Evolutionary conservation across 2,329 filamentous ascomycete species (phyloP).

Genomic region (Calonectria pauciramosa): DNA sequence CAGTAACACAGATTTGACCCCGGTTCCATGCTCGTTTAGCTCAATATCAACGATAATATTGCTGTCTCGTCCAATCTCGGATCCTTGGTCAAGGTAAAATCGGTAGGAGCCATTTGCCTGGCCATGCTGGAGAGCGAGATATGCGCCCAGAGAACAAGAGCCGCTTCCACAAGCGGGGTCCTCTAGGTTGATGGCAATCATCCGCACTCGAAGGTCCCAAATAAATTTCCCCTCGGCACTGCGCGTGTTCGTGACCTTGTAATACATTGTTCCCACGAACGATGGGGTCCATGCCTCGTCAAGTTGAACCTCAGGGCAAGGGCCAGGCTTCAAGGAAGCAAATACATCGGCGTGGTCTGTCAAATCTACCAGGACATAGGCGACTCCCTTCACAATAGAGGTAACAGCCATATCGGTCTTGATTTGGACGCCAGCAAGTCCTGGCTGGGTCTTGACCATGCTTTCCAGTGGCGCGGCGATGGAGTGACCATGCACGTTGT

Average conservation of each 20-base stretch:
- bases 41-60: constrained; percentile 21
- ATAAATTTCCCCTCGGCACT: not conserved
- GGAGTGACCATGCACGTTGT: constrained; percentile 30
- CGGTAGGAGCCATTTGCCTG: constrained; percentile 1
- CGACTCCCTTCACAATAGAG: constrained; percentile 21
- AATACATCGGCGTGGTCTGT: constrained; percentile 17
- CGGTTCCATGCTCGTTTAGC: constrained; percentile 10
- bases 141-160: constrained; percentile 20
- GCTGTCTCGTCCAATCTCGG: constrained; percentile 27
- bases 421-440: not conserved
- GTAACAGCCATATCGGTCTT: not conserved
- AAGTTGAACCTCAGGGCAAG: not conserved
- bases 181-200: constrained; percentile 34
- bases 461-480: not conserved
- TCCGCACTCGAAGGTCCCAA: constrained; percentile 25
- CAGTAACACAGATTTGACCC: constrained; percentile 14
- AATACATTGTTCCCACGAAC: constrained; percentile 27
- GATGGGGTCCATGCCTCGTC: constrained; percentile 27
- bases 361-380: constrained; percentile 18
- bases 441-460: constrained; percentile 16
- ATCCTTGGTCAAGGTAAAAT: constrained; percentile 27
- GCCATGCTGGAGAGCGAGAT: constrained; percentile 25
- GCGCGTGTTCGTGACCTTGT: not conserved
- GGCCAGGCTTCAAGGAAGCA: constrained; percentile 6
- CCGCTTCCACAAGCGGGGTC: constrained; percentile 29